These are phyloP conservation scores for Protomyces lactucae-debilis DNA, from an alignment of 1,139 yeast species.

Conservation along the genomic window DNA sequence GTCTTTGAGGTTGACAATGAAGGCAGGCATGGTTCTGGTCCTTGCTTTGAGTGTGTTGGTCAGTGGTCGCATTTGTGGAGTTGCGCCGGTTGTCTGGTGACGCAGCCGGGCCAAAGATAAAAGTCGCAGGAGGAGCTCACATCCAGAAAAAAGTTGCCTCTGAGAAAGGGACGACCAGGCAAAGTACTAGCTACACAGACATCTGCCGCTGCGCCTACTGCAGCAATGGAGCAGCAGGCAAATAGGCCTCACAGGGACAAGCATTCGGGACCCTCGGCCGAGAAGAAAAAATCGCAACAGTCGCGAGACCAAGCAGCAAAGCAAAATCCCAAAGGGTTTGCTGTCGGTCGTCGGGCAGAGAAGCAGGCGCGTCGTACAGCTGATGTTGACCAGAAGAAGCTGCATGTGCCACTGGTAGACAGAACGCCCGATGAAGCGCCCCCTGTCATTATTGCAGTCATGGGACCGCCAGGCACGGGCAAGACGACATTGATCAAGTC, in stretches of 20 bases:
- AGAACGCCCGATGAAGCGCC: constrained; percentile 97
- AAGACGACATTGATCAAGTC: constrained; percentile 90
- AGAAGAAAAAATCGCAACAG: constrained; percentile 16
- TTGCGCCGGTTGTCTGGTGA: background rate
- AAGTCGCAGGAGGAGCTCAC: background rate
- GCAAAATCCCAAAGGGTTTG: constrained; percentile 25
- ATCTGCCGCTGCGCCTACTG: background rate
- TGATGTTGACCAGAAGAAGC: constrained; percentile 71
- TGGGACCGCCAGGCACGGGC: constrained; percentile 99
- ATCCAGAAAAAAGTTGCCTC: background rate
- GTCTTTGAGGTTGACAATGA: constrained; percentile 24
- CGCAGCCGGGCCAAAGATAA: background rate
- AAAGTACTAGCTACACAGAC: background rate
- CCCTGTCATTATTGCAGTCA: constrained; percentile 91
- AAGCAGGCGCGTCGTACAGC: constrained; percentile 78
- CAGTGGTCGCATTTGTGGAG: background rate
- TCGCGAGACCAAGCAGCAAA: constrained; percentile 17
- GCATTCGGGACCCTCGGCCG: constrained; percentile 24
- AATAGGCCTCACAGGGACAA: constrained; percentile 24
- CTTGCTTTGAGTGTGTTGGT: background rate
- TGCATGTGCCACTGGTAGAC: constrained; percentile 97
- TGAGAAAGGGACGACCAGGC: background rate
- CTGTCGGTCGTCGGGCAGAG: constrained; percentile 40
- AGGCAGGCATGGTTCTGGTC: constrained; percentile 4
- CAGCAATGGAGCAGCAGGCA: constrained; percentile 17